Evolutionary conservation across 1,284 basidiomycete genomes (phyloP), one percentile per base, ranked within the genome.

Genomic region (Termitomyces sp.): DNA sequence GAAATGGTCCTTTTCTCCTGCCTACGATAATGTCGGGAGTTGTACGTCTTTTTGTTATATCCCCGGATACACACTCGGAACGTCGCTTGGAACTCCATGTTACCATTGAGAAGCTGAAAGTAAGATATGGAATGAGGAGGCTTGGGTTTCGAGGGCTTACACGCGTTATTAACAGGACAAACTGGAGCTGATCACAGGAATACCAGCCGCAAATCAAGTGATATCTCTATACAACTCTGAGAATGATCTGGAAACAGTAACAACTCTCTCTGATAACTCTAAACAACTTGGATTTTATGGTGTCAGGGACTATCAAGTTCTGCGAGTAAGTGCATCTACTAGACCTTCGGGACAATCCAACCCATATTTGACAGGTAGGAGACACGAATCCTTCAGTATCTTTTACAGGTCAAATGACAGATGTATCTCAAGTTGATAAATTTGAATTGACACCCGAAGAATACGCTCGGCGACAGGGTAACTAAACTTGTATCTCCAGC

Each of bases 141-240:
- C n/a, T 5, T n/a, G 19, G 12, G 28, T 3, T 50, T 47, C 33
- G 15, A 52, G 43, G 30, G 50, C 59, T 30, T 45, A 38, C 50
- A n/a, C 19, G 28, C 1, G 10, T 28, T 40, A 3, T 60, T 28
- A 47, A 58, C 46, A 96, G 90, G 77, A 76, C 59, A 96, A 93
- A 64, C 82, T 98, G 26, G 92, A 94, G 66, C 79, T 86, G 48
- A 84, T 98, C 65, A 97, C 94, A n/a, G 95, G 95, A 15, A 89
- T 98, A 53, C 84, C 90, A 1, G 77, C 81, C 3, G 74, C 74
- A 53, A 85, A 86, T 60, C 94, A 97, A 65, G 63, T 70, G 0
- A 80, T 96, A 50, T 72, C 79, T 0, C 67, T 96, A 5, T 78
- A 82, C 51, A 79, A 84, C 3, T 80, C 83, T 2, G 81, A 86